Evolutionary conservation across 768 basidiomycete species (phyloP), one percentile per base, ranked within the genome.

Genomic region (Serendipita vermifera): DNA sequence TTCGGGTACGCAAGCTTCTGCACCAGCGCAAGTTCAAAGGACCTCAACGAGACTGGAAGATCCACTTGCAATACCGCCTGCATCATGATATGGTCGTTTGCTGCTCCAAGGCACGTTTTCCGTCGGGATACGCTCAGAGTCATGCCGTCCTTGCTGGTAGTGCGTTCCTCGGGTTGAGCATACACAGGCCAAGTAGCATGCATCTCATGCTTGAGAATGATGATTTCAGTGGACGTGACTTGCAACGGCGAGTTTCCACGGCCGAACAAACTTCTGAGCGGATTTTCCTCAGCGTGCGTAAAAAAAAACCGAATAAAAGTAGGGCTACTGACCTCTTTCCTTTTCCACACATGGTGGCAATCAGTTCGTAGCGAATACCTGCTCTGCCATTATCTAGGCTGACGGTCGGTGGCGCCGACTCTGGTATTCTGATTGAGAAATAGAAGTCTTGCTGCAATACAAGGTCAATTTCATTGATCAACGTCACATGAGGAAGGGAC

Each of bases 161-260:
- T 74, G n/a, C 87, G 83, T 32, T 75, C 75, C 63, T 90, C 86
- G 9, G 78, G 77, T 64, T 89, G 85, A 48, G 78, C 78, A 64
- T 90, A 94, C 29, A 93, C 77, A 2, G 92, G 91, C 92, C 92
- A 96, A 1, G 87, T 83, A 3, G 90, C 85, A 64, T 94, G 91
- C 5, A 93, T 72, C 61, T 94, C 92, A 64, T 94, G 91, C 68
- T 94, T 96, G 73, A 89, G 86, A 63, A 96, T 87, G 59, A 82
- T 78, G 40, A 96, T 83, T 11, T 76, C 71, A 32, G 85, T 78
- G 17, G 79, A 74, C 11, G 81, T 77, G n/a, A 82, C 79, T 29
- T 80, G 69, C 38, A 87, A 77, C 20, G 78, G 73, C 1, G 83
- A 77, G 63, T 87, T 84, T 62, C 85, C 81, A 59, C 84, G 81